Evolutionary conservation across 2,329 filamentous ascomycete species (phyloP).

Genomic region (Bipolaris gigantea): DNA sequence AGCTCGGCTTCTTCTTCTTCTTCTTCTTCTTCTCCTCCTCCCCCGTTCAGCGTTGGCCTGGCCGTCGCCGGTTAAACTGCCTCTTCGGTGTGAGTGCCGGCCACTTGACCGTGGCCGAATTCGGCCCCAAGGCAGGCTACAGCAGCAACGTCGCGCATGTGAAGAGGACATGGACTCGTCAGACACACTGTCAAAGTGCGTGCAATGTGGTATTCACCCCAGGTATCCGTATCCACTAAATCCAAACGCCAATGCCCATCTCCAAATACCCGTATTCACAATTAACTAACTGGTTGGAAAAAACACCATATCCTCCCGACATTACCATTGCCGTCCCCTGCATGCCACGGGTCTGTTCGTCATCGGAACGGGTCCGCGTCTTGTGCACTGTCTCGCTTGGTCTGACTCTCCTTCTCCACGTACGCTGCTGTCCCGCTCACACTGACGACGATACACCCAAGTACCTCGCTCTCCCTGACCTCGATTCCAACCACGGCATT

Average conservation of each 20-base stretch:
- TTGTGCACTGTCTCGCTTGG: conserved; percentile 29
- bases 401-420: conserved; percentile 25
- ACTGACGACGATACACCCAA: conserved; percentile 41
- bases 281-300: not conserved
- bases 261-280: not conserved
- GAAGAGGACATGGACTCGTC: not conserved
- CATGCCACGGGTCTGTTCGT: not conserved
- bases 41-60: not conserved
- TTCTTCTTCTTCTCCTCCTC: not conserved
- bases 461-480: conserved; percentile 37
- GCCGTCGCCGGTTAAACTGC: conserved; percentile 6
- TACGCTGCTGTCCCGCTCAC: conserved; percentile 39
- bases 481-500: conserved; percentile 39
- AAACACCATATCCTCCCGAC: not conserved
- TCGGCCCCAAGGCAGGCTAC: too few species aligned
- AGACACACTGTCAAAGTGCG: not conserved
- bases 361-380: conserved; percentile 16
- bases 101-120: not conserved
- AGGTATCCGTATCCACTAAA: not conserved
- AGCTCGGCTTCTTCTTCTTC: conserved; percentile 4
- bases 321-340: not conserved
- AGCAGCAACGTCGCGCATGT: not conserved
- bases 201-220: not conserved
- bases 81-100: conserved; percentile 4
- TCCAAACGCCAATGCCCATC: not conserved